phyloP scores from a whole-genome alignment of 495 filamentous ascomycete genomes.

The Xylaria curta region DNA sequence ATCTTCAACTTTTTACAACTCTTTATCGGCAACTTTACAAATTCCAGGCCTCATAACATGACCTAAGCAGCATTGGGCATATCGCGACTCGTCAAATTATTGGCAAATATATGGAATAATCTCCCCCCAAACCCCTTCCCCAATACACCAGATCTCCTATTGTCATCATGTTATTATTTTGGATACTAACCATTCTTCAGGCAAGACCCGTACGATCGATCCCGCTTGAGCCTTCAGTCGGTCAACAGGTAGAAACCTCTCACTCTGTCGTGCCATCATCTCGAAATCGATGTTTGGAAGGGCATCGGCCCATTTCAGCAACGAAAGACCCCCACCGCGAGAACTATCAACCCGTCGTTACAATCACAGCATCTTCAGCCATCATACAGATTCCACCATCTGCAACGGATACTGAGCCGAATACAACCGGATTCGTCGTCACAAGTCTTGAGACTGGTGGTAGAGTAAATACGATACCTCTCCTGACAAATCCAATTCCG shows the following conservation, averaged over 20 bases:
- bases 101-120: slow-evolving; percentile 16
- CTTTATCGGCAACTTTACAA: neutral
- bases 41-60: neutral
- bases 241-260: neutral
- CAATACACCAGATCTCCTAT: slow-evolving; percentile 3
- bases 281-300: slow-evolving; percentile 16
- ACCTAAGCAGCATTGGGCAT: neutral
- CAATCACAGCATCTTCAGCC: slow-evolving; percentile 25
- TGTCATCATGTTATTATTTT: slow-evolving; percentile 31
- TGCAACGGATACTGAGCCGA: slow-evolving; percentile 41
- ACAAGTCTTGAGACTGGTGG: slow-evolving; percentile 22
- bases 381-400: slow-evolving; percentile 22
- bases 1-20: slow-evolving; percentile 1
- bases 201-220: slow-evolving; percentile 27
- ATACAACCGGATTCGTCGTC: slow-evolving; percentile 31
- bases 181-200: slow-evolving; percentile 40
- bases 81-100: neutral
- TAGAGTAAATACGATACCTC: slow-evolving; percentile 18
- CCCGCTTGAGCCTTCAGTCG: slow-evolving; percentile 13
- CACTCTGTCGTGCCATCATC: neutral
- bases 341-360: slow-evolving; percentile 26
- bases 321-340: slow-evolving; percentile 28
- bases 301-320: slow-evolving; percentile 14
- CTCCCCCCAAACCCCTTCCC: slow-evolving; percentile 11
- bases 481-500: slow-evolving; percentile 22